Evolutionary conservation across 768 basidiomycete species (phyloP).

Genomic region (Russula olivacea): DNA sequence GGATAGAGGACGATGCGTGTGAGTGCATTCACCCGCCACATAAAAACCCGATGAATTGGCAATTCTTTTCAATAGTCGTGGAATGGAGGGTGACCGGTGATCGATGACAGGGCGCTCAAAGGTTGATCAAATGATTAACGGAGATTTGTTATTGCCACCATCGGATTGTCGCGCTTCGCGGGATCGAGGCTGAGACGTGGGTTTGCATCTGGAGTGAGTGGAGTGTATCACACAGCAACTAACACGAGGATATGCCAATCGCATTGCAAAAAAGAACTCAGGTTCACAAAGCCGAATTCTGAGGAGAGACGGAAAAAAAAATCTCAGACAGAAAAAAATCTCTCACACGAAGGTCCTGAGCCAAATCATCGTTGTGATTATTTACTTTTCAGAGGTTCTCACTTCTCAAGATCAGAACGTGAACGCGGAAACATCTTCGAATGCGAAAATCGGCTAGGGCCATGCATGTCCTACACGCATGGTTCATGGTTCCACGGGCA

Average conservation of each 20-base stretch:
- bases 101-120: neutral
- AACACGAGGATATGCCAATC: neutral
- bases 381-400: neutral
- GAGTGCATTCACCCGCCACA: neutral
- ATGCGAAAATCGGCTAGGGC: neutral
- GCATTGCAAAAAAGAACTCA: neutral
- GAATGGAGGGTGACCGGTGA: neutral
- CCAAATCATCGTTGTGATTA: neutral
- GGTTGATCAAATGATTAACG: conserved; percentile 2
- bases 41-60: neutral
- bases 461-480: neutral
- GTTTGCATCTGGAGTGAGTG: neutral
- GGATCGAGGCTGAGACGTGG: neutral
- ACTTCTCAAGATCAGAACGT: neutral
- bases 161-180: neutral
- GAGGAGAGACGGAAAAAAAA: too few species aligned
- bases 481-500: conserved; percentile 1
- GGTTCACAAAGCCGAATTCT: neutral
- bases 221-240: neutral
- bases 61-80: neutral
- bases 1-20: neutral
- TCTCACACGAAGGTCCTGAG: neutral
- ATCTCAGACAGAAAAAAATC: neutral
- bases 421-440: conserved; percentile 5
- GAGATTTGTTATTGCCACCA: neutral